Conservation (phyloP, 257 asterid genomes). For the Solanum appendiculatum region DNA sequence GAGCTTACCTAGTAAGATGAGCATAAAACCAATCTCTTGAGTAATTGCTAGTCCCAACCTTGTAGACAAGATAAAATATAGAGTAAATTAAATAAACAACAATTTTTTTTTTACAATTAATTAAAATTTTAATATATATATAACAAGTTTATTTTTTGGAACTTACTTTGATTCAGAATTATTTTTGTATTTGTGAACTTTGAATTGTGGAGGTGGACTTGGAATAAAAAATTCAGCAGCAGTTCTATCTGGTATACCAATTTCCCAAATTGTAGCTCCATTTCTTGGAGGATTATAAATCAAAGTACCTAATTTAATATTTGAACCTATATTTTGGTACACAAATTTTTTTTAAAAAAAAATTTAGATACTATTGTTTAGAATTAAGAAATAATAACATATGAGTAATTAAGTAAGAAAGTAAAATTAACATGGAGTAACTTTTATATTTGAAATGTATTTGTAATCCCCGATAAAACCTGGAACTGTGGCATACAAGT, state of each 20-base stretch:
- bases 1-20: slow-evolving; percentile 32
- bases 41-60: slow-evolving; percentile 29
- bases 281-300: slow-evolving; percentile 45
- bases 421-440: slow-evolving; percentile 15
- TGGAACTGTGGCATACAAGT: slow-evolving; percentile 45
- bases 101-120: not conserved
- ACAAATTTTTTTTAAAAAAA: not conserved
- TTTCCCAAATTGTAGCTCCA: slow-evolving; percentile 69
- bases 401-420: not conserved
- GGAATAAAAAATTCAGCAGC: slow-evolving; percentile 67
- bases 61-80: slow-evolving; percentile 23
- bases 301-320: slow-evolving; percentile 3
- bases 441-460: slow-evolving; percentile 15
- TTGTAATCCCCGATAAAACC: slow-evolving; percentile 48
- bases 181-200: not conserved
- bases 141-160: not conserved
- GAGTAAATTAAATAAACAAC: not conserved
- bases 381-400: not conserved
- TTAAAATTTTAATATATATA: not conserved
- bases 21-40: slow-evolving; percentile 55
- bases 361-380: not conserved
- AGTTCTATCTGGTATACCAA: slow-evolving; percentile 55
- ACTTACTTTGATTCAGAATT: not conserved
- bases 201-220: slow-evolving; percentile 6
- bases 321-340: slow-evolving; percentile 15